Base-by-base conservation (phyloP, 495 filamentous ascomycete genomes). In the Thermochaetoides thermophila region DNA sequence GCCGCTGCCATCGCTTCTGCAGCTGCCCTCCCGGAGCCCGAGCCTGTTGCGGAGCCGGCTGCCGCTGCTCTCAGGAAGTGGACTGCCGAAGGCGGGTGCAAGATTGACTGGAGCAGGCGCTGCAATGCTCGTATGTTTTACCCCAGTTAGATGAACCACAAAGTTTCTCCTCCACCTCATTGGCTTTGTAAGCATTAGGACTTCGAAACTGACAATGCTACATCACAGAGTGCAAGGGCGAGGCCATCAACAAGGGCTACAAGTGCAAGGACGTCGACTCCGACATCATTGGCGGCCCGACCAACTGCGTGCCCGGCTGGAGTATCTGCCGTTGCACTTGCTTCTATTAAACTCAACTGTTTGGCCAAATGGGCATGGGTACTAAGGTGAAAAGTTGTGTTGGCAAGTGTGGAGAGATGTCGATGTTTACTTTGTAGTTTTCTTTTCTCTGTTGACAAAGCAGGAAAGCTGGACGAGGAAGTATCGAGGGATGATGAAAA, bases 271-370 rank as follows among this genome's bases (percentile, higher is more conserved):
- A 24, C 3, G 8, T 32, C 4, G 20, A 32, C 31, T 32, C 31
- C 2, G 20, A 32, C 7, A 32, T 32, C 20, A 32, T 22, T n/a
- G 13, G 31, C 12, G n/a, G n/a, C n/a, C n/a, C n/a, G n/a, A 15
- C 19, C 5, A 14, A 14, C 11, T 32, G 31, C 20, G 3, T 32
- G 7, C 2, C 25, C 5, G 31, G 20, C 2, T 32, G 31, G 31
- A 32, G 13, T 10, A 32, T 22, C 12, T 32, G 31, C 31, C 7
- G 25, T 12, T 32, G 31, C 13, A 32, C 31, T 22, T 32, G 31
- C 31, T 32, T 24, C 14, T 27, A 27, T 10, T 27, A 11, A n/a
- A n/a, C n/a, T n/a, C n/a, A n/a, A n/a, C n/a, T n/a, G n/a, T n/a
- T n/a, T n/a, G 22, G 22, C 11, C 22, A 24, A 24, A 24, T 6